Evolutionary conservation across 2,329 filamentous ascomycete genomes (phyloP), one percentile per base, ranked within the genome.

Genomic region (Ophiostoma pallidulum): DNA sequence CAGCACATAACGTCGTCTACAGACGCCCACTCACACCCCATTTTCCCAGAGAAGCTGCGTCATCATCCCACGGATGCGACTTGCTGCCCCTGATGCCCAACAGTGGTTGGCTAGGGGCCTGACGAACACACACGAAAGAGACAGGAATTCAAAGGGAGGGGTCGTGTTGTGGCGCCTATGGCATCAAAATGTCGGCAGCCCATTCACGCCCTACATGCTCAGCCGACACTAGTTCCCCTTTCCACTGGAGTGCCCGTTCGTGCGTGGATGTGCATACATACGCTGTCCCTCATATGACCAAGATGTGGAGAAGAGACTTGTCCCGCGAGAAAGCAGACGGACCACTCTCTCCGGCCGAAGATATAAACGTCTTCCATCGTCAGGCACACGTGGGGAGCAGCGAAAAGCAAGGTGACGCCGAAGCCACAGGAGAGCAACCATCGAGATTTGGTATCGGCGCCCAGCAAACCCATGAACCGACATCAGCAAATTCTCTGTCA

Each of bases 281-380:
- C 46, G 45, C 20, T 32, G 32, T 26, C 20, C 45, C 52, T 52
- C 52, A 49, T 50, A 35, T 52, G 52, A 51, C 50, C 38, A 28
- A 4, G 6, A 20, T 28, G 43, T 38, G 33, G 41, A 28, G 47
- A 37, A 31, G 20, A 13, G 4, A 16, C 14, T 20, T 28, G 9
- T n/a, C n/a, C n/a, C n/a, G n/a, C n/a, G 18, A 9, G 37, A n/a
- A 39, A 39, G 9, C 5, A 10, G 10, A 28, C 10, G 24, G 24
- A 10, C 24, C 24, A 28, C 24, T 28, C 24, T 6, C 8, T 8
- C 16, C 16, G 7, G 14, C n/a, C n/a, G n/a, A n/a, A n/a, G n/a
- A n/a, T n/a, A n/a, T n/a, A n/a, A n/a, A n/a, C n/a, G n/a, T 19
- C 19, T 20, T 16, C n/a, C 35, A 14, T 37, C 35, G 35, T 37